Conservation (phyloP, 306 rosid species). For the Vigna nakashimae region DNA sequence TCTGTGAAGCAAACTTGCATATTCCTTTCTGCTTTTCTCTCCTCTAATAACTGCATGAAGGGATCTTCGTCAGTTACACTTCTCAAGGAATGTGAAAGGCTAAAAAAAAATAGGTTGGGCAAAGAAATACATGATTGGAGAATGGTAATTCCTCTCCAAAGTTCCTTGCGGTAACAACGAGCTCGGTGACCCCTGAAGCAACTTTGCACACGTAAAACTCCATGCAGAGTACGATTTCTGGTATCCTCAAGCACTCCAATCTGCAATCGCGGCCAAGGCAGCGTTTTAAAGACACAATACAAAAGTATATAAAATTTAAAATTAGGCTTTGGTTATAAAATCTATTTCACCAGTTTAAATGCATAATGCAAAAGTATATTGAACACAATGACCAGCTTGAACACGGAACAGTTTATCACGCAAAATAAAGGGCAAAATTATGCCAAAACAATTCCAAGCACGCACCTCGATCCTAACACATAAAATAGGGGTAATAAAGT, state of each 20-base stretch:
- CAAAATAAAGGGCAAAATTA: slow-evolving; percentile 12
- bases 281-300: slow-evolving; percentile 23
- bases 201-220: slow-evolving; percentile 92
- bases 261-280: slow-evolving; percentile 53
- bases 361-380: slow-evolving; percentile 11
- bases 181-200: slow-evolving; percentile 95
- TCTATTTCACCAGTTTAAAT: slow-evolving; percentile 27
- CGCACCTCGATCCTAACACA: background rate
- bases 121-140: slow-evolving; percentile 87
- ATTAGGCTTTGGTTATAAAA: slow-evolving; percentile 29
- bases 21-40: slow-evolving; percentile 73
- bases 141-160: slow-evolving; percentile 67
- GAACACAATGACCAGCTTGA: background rate
- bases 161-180: slow-evolving; percentile 71
- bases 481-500: background rate
- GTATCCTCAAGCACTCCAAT: slow-evolving; percentile 98
- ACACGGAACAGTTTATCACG: slow-evolving; percentile 25
- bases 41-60: slow-evolving; percentile 79
- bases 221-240: slow-evolving; percentile 93
- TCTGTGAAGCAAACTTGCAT: slow-evolving; percentile 64
- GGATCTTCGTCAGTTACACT: slow-evolving; percentile 27
- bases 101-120: slow-evolving; percentile 34
- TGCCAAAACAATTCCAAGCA: slow-evolving; percentile 4
- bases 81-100: slow-evolving; percentile 45
- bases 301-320: slow-evolving; percentile 21